phyloP scores from a whole-genome alignment of 140 eudicot genomes.

The Anethum foeniculum region DNA sequence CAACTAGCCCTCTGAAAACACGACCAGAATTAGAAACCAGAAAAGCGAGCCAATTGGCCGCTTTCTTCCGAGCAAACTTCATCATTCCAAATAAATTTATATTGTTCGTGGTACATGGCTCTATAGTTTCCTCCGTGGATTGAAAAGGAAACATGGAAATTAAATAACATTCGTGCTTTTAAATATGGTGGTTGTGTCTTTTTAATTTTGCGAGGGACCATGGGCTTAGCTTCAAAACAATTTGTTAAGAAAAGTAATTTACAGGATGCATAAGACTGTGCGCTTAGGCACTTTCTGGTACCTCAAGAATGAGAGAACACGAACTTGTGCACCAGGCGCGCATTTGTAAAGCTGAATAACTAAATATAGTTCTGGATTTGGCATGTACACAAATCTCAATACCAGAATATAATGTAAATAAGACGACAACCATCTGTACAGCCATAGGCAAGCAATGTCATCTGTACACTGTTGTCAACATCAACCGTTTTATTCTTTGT shows the following conservation, averaged over 20 bases:
- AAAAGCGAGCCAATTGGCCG: too few relatives aligned
- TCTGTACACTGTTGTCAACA: background rate
- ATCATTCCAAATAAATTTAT: too few relatives aligned
- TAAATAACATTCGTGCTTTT: too few relatives aligned
- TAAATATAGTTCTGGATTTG: background rate
- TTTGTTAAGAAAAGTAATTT: background rate
- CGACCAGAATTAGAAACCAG: too few relatives aligned
- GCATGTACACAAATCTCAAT: background rate
- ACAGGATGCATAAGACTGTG: background rate
- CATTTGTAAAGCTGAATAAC: background rate
- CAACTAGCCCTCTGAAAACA: too few relatives aligned
- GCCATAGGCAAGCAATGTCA: conserved; percentile 1
- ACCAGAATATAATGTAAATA: background rate
- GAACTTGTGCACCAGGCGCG: background rate
- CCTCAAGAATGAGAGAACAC: too few relatives aligned
- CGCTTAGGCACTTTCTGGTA: background rate
- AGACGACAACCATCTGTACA: background rate
- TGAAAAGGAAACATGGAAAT: too few relatives aligned
- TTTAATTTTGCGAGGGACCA: background rate
- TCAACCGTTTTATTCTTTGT: background rate
- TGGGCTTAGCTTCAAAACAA: background rate
- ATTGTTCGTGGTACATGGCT: too few relatives aligned
- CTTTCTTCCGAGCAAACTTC: too few relatives aligned
- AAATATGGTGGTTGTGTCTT: too few relatives aligned
- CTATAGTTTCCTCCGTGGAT: too few relatives aligned